These are phyloP conservation scores for Russula sp. DNA, from an alignment of 768 basidiomycete genomes.

Conservation along the genomic window DNA sequence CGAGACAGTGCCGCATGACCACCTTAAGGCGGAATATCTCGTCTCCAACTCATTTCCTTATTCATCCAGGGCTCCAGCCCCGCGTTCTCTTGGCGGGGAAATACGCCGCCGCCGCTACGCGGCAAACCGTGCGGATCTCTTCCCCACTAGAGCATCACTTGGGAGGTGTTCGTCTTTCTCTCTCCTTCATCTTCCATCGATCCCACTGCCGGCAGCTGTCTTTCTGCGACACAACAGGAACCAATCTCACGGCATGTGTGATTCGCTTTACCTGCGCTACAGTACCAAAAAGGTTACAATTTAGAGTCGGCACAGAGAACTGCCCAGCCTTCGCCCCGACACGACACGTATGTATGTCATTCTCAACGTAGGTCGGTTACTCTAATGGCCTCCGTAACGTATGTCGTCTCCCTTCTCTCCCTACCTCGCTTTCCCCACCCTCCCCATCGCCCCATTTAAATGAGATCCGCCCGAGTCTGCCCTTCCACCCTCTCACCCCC, in stretches of 20 bases:
- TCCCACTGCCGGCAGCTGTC: not conserved
- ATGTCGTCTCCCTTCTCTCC: not conserved
- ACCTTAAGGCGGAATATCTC: not conserved
- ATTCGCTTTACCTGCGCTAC: not conserved
- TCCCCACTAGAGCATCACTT: not conserved
- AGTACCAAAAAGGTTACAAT: slow-evolving; percentile 3
- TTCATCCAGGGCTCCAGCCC: not conserved
- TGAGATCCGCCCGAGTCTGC: not conserved
- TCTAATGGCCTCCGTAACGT: not conserved
- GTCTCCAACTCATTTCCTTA: not conserved
- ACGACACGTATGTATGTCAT: too few species aligned
- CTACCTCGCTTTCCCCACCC: not conserved
- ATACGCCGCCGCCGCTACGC: not conserved
- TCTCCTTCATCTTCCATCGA: not conserved
- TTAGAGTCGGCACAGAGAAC: slow-evolving; percentile 3
- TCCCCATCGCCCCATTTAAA: not conserved
- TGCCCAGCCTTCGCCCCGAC: not conserved
- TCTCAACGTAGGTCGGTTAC: too few species aligned
- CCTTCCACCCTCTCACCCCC: not conserved
- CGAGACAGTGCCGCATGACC: not conserved
- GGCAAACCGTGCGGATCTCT: not conserved
- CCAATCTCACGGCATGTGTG: too few species aligned
- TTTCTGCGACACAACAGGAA: not conserved
- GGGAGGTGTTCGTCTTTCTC: not conserved
- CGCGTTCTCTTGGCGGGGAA: not conserved